These are phyloP conservation scores for Thelonectria blattea DNA, from an alignment of 2,329 filamentous ascomycete species.

Conservation along the genomic window DNA sequence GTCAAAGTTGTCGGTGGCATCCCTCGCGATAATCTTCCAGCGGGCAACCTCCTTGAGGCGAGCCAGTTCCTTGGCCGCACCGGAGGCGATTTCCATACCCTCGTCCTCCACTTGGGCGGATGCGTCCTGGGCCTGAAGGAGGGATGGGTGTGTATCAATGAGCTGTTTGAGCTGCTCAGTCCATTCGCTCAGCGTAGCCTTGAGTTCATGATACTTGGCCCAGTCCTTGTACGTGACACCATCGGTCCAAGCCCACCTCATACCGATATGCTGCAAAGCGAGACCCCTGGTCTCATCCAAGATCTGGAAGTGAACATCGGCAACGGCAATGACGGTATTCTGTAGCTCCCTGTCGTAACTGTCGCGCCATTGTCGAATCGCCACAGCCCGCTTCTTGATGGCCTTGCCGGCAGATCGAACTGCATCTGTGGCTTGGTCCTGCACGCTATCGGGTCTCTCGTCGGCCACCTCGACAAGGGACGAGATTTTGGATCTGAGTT, in stretches of 20 bases:
- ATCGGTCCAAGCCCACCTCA: constrained; percentile 95
- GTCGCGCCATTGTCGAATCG: constrained; percentile 77
- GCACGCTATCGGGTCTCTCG: constrained; percentile 47
- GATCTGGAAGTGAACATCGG: constrained; percentile 82
- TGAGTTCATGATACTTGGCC: constrained; percentile 91
- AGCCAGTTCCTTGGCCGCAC: constrained; percentile 79
- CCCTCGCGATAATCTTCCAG: constrained; percentile 81
- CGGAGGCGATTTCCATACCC: constrained; percentile 80
- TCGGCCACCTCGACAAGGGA: constrained; percentile 63
- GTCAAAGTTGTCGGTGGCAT: constrained; percentile 80
- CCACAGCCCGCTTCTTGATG: constrained; percentile 79
- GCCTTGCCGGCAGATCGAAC: constrained; percentile 72
- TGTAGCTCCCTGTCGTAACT: constrained; percentile 74
- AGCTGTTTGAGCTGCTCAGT: constrained; percentile 79
- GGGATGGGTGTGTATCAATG: constrained; percentile 73
- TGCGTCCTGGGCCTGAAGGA: constrained; percentile 71
- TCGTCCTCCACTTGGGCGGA: constrained; percentile 74
- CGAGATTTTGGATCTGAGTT: constrained; percentile 72
- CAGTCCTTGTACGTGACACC: constrained; percentile 97
- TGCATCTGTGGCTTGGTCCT: constrained; percentile 51
- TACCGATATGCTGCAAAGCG: constrained; percentile 88
- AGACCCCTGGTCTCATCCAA: constrained; percentile 83
- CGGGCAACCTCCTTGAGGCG: constrained; percentile 82
- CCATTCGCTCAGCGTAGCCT: constrained; percentile 83
- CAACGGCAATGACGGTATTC: constrained; percentile 70